Evolutionary conservation across 768 basidiomycete genomes (phyloP).

Genomic region (Leccinum sublutescens): DNA sequence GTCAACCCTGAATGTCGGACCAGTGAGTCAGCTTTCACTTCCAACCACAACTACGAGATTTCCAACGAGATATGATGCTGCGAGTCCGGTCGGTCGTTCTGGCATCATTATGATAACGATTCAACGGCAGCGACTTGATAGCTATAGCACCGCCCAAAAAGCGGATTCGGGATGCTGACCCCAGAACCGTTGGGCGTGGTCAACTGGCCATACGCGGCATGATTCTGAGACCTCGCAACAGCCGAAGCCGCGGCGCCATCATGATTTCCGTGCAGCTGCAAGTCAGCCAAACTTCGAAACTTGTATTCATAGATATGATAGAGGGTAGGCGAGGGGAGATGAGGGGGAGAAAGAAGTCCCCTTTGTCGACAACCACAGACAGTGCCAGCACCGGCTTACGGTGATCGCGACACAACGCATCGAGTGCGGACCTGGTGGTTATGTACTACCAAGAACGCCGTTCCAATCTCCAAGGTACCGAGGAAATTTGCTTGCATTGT

Average conservation of each 20-base stretch:
- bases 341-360: conserved; percentile 2
- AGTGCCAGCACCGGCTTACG: background rate
- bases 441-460: background rate
- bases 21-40: background rate
- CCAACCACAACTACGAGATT: background rate
- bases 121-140: background rate
- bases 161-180: conserved; percentile 5
- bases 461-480: conserved; percentile 10
- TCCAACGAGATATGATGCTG: background rate
- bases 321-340: background rate
- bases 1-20: background rate
- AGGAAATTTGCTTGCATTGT: conserved; percentile 2
- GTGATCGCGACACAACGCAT: background rate
- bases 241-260: conserved; percentile 5
- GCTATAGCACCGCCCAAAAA: background rate
- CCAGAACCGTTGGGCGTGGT: conserved; percentile 5
- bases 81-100: background rate
- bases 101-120: background rate
- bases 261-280: background rate
- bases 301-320: background rate
- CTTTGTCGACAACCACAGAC: background rate
- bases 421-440: background rate
- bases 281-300: background rate
- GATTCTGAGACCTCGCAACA: conserved; percentile 7
- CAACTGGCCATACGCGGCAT: conserved; percentile 1